Evolutionary conservation across 2,329 filamentous ascomycete species (phyloP).

Genomic region (Emergomyces orientalis): DNA sequence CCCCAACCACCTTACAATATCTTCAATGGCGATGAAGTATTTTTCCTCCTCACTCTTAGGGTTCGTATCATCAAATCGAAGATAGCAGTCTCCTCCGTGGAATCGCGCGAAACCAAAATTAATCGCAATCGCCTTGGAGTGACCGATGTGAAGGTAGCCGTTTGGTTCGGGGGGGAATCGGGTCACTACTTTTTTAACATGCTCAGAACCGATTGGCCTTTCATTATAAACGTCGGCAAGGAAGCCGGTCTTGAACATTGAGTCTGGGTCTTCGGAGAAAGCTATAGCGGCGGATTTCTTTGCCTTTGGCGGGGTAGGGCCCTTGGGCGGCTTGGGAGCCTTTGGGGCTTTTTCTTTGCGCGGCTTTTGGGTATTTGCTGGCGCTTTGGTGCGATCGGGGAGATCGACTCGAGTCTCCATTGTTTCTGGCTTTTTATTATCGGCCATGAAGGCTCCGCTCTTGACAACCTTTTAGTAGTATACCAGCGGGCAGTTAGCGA

Average conservation of each 20-base stretch:
- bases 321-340: slow-evolving; percentile 24
- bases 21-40: slow-evolving; percentile 81
- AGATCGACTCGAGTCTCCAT: slow-evolving; percentile 5
- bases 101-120: slow-evolving; percentile 91
- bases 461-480: background rate
- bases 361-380: slow-evolving; percentile 28
- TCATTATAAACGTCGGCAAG: slow-evolving; percentile 62
- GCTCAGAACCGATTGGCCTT: slow-evolving; percentile 44
- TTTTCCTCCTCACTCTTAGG: slow-evolving; percentile 85
- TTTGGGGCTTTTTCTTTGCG: slow-evolving; percentile 43
- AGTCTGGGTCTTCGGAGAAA: slow-evolving; percentile 40
- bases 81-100: slow-evolving; percentile 66
- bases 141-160: slow-evolving; percentile 85
- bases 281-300: slow-evolving; percentile 22
- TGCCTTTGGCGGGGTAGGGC: slow-evolving; percentile 23
- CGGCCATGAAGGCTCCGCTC: background rate
- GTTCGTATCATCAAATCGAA: slow-evolving; percentile 91
- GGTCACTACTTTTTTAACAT: slow-evolving; percentile 43
- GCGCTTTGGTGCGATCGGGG: slow-evolving; percentile 5
- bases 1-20: slow-evolving; percentile 72
- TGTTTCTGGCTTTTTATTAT: background rate
- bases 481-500: background rate
- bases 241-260: slow-evolving; percentile 75
- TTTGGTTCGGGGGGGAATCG: slow-evolving; percentile 84
- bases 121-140: slow-evolving; percentile 89